Conservation (phyloP, 2,329 filamentous ascomycete genomes). For the Talaromyces atroroseus region DNA sequence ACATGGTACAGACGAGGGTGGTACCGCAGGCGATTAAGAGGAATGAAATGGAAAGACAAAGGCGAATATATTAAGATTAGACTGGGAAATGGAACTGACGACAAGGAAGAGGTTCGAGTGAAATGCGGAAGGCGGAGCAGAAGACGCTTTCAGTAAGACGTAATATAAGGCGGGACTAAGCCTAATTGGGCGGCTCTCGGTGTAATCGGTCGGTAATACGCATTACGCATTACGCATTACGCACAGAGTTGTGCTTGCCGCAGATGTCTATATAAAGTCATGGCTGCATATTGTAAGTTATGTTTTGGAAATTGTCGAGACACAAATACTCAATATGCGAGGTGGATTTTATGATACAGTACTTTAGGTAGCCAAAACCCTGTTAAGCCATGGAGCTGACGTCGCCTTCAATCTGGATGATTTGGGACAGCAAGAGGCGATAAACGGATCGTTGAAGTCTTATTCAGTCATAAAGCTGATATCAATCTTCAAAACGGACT, state of each 20-base stretch:
- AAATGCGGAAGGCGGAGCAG: background rate
- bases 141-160: background rate
- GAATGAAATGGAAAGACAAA: background rate
- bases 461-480: background rate
- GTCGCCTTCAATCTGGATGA: background rate
- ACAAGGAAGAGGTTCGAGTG: background rate
- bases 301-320: too few species aligned
- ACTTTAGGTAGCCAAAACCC: too few species aligned
- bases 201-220: background rate
- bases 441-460: background rate
- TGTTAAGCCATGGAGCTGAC: background rate
- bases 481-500: background rate
- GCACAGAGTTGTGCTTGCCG: background rate
- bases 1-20: conserved; percentile 29
- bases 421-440: background rate
- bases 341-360: too few species aligned
- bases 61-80: background rate
- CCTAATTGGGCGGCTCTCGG: background rate
- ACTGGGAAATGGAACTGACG: background rate
- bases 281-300: too few species aligned
- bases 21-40: conserved; percentile 13
- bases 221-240: background rate
- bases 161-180: background rate
- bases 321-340: too few species aligned
- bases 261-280: too few species aligned